A percentile compares a stretch with the other conserved stretches of the same genome.
Conservation (phyloP, 2,329 filamentous ascomycete genomes). For the Ophiocordyceps unilateralis region DNA sequence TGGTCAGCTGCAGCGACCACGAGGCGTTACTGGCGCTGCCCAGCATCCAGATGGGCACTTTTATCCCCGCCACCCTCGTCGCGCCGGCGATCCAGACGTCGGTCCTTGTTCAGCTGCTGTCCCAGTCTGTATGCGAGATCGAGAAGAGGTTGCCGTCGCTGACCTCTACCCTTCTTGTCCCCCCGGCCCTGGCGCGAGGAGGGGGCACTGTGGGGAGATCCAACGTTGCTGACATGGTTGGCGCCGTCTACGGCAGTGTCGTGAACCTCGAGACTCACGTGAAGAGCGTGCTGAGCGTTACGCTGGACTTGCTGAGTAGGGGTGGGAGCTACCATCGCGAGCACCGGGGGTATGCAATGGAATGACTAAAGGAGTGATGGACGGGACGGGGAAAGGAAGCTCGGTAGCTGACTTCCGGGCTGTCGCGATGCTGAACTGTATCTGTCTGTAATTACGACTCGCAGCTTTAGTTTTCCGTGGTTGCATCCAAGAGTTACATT, state of each 20-base stretch:
- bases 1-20: slow-evolving; percentile 1
- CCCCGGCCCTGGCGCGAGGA: neutral
- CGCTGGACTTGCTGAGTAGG: slow-evolving; percentile 1
- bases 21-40: slow-evolving; percentile 1
- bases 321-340: neutral
- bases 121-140: slow-evolving; percentile 2
- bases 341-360: neutral
- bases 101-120: slow-evolving; percentile 1
- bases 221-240: neutral
- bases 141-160: slow-evolving; percentile 1
- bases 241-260: slow-evolving; percentile 1
- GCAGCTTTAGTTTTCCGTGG: no score
- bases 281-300: neutral
- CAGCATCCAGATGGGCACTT: slow-evolving; percentile 1
- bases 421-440: no score
- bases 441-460: no score
- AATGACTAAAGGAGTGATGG: neutral
- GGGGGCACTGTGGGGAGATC: neutral
- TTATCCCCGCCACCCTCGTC: neutral
- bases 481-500: no score
- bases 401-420: no score
- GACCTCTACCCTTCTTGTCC: neutral
- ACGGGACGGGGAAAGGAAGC: neutral
- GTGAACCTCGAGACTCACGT: slow-evolving; percentile 1
- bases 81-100: slow-evolving; percentile 1